These are phyloP conservation scores for Gastrodia elata DNA, from an alignment of 106 monocot species.

Conservation along the genomic window DNA sequence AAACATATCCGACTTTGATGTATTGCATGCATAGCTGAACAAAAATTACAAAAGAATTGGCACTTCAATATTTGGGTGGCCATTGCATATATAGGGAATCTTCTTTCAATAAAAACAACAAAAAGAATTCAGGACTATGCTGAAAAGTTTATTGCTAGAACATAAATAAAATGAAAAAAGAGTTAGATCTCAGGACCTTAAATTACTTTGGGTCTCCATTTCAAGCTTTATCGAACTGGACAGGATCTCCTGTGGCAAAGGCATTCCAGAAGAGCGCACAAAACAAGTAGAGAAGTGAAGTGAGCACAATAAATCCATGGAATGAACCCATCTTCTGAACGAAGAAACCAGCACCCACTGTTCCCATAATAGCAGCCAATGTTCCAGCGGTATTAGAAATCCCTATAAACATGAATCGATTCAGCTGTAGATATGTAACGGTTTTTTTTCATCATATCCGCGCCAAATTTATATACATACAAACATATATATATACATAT, in stretches of 20 bases:
- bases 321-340: slow-evolving; percentile 89
- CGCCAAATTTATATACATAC: not conserved
- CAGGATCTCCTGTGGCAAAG: slow-evolving; percentile 66
- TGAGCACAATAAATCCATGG: slow-evolving; percentile 80
- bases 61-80: too few relatives aligned
- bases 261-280: slow-evolving; percentile 69
- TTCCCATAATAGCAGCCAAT: slow-evolving; percentile 76
- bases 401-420: slow-evolving; percentile 25
- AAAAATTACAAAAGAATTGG: too few relatives aligned
- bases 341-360: slow-evolving; percentile 87
- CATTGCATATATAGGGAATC: too few relatives aligned
- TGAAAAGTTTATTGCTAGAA: too few relatives aligned
- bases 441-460: too few relatives aligned
- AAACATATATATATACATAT: not conserved
- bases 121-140: too few relatives aligned
- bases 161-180: too few relatives aligned
- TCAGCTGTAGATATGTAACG: not conserved
- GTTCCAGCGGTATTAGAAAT: slow-evolving; percentile 96
- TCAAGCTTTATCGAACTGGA: slow-evolving; percentile 36
- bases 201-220: too few relatives aligned
- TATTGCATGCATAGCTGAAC: too few relatives aligned
- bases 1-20: too few relatives aligned
- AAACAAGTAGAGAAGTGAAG: slow-evolving; percentile 58
- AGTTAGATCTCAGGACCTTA: too few relatives aligned
- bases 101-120: too few relatives aligned